Evolutionary conservation across 2,329 filamentous ascomycete species (phyloP), one percentile per base, ranked within the genome.

Genomic region (Colletotrichum somersetense): DNA sequence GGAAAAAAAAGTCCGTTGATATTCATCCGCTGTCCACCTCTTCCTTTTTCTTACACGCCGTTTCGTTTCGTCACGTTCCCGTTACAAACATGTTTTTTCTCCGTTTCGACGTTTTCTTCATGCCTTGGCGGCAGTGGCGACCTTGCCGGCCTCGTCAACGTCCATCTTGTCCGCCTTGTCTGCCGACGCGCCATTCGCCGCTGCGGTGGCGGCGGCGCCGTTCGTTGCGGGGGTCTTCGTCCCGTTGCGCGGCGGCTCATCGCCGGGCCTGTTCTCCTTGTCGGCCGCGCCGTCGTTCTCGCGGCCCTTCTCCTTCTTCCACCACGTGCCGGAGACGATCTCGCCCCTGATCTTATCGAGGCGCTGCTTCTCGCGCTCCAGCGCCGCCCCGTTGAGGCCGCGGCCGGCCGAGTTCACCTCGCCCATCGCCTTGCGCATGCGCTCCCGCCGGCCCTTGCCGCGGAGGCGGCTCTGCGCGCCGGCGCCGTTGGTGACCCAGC

Each of bases 401-500:
- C 71, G 61, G 48, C 67, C 62, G 42, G 71, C 79, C 23, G 79
- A 79, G 50, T 85, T 85, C 16, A 88, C 83, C 74, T 89, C 88
- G 59, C 81, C 79, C 83, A 89, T 85, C 1, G 86, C 86, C 77
- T 85, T 87, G 44, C 87, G 83, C 78, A 90, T 91, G 53, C 89
- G 83, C 75, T 90, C 87, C 14, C 88, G 80, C 5, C 88, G 81
- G 1, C 82, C 89, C 76, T 88, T 87, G 62, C 89, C 89, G 4
- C 88, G 83, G 2, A 90, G 83, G 58, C 88, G 81, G 38, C 86
- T 86, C 77, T 89, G 87, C 68, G 83, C 88, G 74, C 86, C 87
- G 0, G 89, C 92, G 16, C 96, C 95, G 74, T 90, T 88, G 74
- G 93, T 91, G 0, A 98, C 93, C 91, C 95, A 98, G 64, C 94